Evolutionary conservation across 192 early-diverging fungal species (phyloP).

Genomic region (Backusella psychrophila): DNA sequence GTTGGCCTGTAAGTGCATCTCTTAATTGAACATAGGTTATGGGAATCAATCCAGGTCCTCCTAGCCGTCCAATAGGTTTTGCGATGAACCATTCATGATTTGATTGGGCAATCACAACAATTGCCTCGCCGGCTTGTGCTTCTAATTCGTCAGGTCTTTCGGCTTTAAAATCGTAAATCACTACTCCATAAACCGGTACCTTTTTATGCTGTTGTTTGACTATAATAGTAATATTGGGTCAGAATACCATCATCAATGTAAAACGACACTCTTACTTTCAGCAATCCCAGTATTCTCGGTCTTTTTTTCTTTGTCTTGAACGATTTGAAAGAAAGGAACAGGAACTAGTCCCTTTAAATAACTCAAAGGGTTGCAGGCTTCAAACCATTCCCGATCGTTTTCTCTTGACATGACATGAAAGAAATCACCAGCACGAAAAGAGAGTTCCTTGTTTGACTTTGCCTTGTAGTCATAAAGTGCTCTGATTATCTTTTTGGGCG

Average conservation of each 20-base stretch:
- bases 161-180: constrained; percentile 69
- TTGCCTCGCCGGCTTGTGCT: constrained; percentile 57
- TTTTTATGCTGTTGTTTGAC: not conserved
- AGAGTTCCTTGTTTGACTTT: constrained; percentile 57
- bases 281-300: constrained; percentile 23
- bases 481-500: constrained; percentile 74
- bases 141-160: constrained; percentile 66
- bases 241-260: not conserved
- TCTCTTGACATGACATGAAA: constrained; percentile 70
- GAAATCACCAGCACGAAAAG: constrained; percentile 75
- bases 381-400: constrained; percentile 68
- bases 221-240: not conserved
- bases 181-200: constrained; percentile 49
- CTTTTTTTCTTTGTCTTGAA: constrained; percentile 44
- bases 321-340: constrained; percentile 64
- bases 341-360: constrained; percentile 66
- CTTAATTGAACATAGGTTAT: constrained; percentile 66
- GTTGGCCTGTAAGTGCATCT: constrained; percentile 52
- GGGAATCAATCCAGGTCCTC: constrained; percentile 66
- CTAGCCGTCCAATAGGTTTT: constrained; percentile 55
- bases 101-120: constrained; percentile 69
- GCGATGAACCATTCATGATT: constrained; percentile 75
- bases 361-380: constrained; percentile 64
- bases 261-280: not conserved
- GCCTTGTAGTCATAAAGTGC: constrained; percentile 69